A percentile compares a stretch with the other conserved stretches of the same genome.
Conservation (phyloP, 768 basidiomycete species). For the Lyophyllum shimeji region DNA sequence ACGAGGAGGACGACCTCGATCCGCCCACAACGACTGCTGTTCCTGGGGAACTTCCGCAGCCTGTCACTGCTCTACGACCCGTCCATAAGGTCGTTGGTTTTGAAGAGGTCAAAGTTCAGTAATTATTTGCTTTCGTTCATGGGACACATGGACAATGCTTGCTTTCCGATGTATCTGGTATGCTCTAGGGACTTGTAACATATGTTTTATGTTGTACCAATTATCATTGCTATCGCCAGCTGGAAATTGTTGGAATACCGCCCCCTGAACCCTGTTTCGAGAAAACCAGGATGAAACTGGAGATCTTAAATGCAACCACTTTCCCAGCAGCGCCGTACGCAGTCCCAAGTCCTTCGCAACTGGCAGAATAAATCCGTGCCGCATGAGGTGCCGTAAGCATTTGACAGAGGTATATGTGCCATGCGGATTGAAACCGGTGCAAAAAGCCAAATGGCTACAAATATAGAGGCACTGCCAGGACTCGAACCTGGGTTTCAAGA, state of each 20-base stretch:
- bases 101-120: constrained; percentile 16
- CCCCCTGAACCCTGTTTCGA: too few relatives aligned
- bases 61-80: constrained; percentile 58
- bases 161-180: not conserved
- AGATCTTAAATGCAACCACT: too few relatives aligned
- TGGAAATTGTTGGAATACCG: too few relatives aligned
- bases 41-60: constrained; percentile 35
- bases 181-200: constrained; percentile 4
- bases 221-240: too few relatives aligned
- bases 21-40: constrained; percentile 37
- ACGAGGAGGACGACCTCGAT: constrained; percentile 54
- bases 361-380: too few relatives aligned
- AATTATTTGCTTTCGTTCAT: not conserved
- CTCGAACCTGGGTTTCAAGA: constrained; percentile 24
- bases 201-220: constrained; percentile 1
- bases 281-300: too few relatives aligned
- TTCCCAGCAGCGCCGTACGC: too few relatives aligned
- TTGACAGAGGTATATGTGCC: too few relatives aligned
- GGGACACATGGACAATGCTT: constrained; percentile 3
- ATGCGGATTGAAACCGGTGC: not conserved
- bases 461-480: constrained; percentile 23
- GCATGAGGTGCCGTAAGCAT: too few relatives aligned
- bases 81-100: constrained; percentile 63
- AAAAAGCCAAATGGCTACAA: too few relatives aligned
- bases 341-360: too few relatives aligned